phyloP scores from a whole-genome alignment of 805 yeast species.

The Pichia heedii region DNA sequence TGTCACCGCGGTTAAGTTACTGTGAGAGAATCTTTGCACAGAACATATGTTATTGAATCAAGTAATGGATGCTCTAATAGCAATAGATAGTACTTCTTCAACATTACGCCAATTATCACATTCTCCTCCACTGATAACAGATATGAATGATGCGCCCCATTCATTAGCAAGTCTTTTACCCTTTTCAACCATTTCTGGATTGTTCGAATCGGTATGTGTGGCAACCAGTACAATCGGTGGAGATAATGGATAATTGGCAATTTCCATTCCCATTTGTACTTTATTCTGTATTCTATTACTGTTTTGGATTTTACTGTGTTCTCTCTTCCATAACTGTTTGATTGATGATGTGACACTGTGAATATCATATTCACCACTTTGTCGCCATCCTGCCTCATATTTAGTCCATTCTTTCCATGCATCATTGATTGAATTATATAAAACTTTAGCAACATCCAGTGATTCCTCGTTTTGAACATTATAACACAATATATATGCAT shows the following conservation, averaged over 20 bases:
- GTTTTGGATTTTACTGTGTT: slow-evolving; percentile 16
- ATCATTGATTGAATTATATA: slow-evolving; percentile 51
- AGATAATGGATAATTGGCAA: not conserved
- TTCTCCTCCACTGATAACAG: slow-evolving; percentile 42
- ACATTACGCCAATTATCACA: slow-evolving; percentile 33
- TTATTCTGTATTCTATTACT: not conserved
- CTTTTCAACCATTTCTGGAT: slow-evolving; percentile 53
- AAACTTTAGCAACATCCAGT: slow-evolving; percentile 33
- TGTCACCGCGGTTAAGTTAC: no score
- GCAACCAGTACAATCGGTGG: slow-evolving; percentile 67
- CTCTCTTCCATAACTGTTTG: slow-evolving; percentile 45
- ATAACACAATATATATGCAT: slow-evolving; percentile 64
- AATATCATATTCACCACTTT: slow-evolving; percentile 60
- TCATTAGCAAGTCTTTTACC: slow-evolving; percentile 48
- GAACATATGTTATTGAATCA: no score
- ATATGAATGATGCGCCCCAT: slow-evolving; percentile 62
- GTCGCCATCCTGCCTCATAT: slow-evolving; percentile 48
- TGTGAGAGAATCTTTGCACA: no score
- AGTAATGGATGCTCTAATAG: slow-evolving; percentile 48
- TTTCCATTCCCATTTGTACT: slow-evolving; percentile 1
- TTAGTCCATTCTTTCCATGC: slow-evolving; percentile 65
- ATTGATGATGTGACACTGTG: slow-evolving; percentile 51
- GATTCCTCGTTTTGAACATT: slow-evolving; percentile 1
- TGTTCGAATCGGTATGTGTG: slow-evolving; percentile 48
- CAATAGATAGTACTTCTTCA: slow-evolving; percentile 47